These are phyloP conservation scores for Solanum paucissectum DNA, from an alignment of 257 asterid genomes.

Conservation along the genomic window DNA sequence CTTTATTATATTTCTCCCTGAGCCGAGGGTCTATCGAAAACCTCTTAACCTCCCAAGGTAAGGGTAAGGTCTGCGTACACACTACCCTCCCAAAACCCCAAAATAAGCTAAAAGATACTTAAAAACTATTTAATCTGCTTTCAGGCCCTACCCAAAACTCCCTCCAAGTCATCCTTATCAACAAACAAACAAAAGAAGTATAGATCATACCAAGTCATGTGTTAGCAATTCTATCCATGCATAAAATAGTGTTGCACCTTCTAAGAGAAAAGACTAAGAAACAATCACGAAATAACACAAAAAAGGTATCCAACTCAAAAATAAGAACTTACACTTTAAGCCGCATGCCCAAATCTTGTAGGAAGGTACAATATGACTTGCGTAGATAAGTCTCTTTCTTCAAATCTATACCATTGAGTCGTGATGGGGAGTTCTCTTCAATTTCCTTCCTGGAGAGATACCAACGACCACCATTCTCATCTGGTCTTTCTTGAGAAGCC, in stretches of 20 bases:
- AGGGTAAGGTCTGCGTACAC: background rate
- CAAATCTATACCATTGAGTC: conserved; percentile 70
- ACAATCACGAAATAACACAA: background rate
- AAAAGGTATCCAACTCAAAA: background rate
- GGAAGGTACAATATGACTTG: conserved; percentile 71
- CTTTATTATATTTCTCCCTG: background rate
- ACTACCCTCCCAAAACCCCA: background rate
- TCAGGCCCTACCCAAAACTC: background rate
- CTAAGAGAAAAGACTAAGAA: background rate
- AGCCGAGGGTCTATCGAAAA: background rate
- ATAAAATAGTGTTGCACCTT: background rate
- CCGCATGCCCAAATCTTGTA: conserved; percentile 89
- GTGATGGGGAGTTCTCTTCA: conserved; percentile 83
- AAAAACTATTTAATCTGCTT: background rate
- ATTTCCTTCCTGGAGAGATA: conserved; percentile 76
- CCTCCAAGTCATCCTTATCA: background rate
- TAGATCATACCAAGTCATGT: background rate
- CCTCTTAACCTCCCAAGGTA: background rate
- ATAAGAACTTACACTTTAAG: conserved; percentile 73
- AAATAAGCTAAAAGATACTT: background rate
- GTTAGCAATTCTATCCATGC: background rate
- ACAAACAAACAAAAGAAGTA: background rate
- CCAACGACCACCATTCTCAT: conserved; percentile 67
- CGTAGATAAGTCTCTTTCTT: conserved; percentile 80
- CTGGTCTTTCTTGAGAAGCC: conserved; percentile 46